Conservation (phyloP, 306 rosid species). For the Quercus wislizeni region DNA sequence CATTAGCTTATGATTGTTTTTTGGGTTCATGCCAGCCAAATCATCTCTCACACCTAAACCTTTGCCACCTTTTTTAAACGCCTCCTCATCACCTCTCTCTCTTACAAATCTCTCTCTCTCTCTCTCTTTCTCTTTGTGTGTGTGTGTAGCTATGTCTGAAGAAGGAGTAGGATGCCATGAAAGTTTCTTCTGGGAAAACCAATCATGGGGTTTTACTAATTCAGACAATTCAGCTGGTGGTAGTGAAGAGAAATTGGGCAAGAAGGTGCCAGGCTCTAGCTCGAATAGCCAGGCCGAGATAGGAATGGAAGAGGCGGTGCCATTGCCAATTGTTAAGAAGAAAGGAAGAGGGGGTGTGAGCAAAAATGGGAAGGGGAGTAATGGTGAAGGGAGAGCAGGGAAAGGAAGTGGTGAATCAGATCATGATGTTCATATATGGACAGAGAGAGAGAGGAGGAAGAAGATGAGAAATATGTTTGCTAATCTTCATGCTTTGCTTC, state of each 20-base stretch:
- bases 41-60: conserved; percentile 1
- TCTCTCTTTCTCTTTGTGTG: background rate
- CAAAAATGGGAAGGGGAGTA: background rate
- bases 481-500: conserved; percentile 78
- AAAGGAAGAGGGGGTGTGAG: background rate
- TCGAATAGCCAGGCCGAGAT: background rate
- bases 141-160: conserved; percentile 13
- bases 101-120: background rate
- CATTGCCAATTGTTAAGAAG: background rate
- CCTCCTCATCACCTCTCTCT: background rate
- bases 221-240: conserved; percentile 19
- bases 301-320: background rate
- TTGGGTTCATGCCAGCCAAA: conserved; percentile 24
- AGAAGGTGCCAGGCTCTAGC: background rate
- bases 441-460: conserved; percentile 86
- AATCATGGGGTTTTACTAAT: conserved; percentile 24
- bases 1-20: conserved; percentile 44
- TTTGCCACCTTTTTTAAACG: conserved; percentile 28
- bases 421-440: conserved; percentile 63
- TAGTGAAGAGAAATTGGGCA: background rate
- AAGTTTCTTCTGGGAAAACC: conserved; percentile 23
- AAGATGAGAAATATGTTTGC: conserved; percentile 78
- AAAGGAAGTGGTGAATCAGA: conserved; percentile 22
- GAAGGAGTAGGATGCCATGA: conserved; percentile 2
- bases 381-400: background rate